Evolutionary conservation across 352 stramenopile genomes (phyloP), one percentile per base, ranked within the genome.

Genomic region (Lagenidium giganteum): DNA sequence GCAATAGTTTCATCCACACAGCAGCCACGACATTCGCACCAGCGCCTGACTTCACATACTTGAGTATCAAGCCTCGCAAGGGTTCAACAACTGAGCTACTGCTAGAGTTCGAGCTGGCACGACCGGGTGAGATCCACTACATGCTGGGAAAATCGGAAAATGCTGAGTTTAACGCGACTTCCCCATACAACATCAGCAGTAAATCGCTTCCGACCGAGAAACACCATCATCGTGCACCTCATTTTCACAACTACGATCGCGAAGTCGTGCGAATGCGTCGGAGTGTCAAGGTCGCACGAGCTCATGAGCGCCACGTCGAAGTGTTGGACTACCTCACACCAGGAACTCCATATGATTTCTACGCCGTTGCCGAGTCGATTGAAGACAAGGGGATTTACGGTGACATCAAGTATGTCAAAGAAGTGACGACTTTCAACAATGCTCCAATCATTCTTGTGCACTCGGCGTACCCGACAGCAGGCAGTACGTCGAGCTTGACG

Each of bases 81-180:
- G 81, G 75, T 22, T 89, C 81, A 2, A 93, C 81, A 37, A 93
- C 78, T 0, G 81, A 93, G 36, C 38, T 89, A 6, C 6, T 86
- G 14, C 49, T 93, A 8, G 43, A 57, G 6, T 74, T 85, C 31
- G 58, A 66, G 22, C 55, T 93, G 16, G 65, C 78, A 24, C 55
- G 61, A 20, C 70, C 72, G 0, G 73, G 81, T 11, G 68, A 89
- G 61, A 65, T 89, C 4, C 81, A 93, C 45, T 93, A 72, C 51
- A 76, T 93, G 60, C 42, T 76, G 0, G 77, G 75, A 4, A 42
- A 67, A 17, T 69, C 62, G 1, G 66, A 53, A 3, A 87, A 93
- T 33, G 31, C 59, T 0, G 78, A 89, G 33, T 62, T 87, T 28
- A 85, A 85, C 33, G 72, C 69, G 27, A 76, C 76, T 5, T 93